Percentiles rank a stretch among this genome's conserved stretches.
Conservation (phyloP, 2,329 filamentous ascomycete genomes). For the Microdochium trichocladiopsis region DNA sequence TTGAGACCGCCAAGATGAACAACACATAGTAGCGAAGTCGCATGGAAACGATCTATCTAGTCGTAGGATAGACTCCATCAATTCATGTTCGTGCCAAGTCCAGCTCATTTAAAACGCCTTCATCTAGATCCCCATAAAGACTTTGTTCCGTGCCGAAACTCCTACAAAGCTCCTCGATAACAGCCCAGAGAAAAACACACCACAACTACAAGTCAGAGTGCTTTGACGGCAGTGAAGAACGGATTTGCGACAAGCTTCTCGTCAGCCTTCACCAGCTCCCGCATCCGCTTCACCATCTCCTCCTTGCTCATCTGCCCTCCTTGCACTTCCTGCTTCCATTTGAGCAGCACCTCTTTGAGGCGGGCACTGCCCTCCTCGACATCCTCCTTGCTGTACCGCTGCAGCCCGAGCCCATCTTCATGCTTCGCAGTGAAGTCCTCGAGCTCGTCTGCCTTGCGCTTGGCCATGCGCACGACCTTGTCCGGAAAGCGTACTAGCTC, state of each 20-base stretch:
- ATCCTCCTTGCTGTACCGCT: constrained; percentile 71
- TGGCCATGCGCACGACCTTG: constrained; percentile 99
- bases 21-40: no score
- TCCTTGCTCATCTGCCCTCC: constrained; percentile 56
- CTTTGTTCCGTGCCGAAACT: no score
- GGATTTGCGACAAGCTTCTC: constrained; percentile 56
- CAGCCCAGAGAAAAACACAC: no score
- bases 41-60: no score
- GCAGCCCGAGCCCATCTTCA: constrained; percentile 43
- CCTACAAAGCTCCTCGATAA: no score
- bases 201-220: no score
- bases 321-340: constrained; percentile 76
- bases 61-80: no score
- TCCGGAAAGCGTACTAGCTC: constrained; percentile 93
- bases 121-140: no score
- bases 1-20: no score
- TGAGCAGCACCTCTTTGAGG: constrained; percentile 73
- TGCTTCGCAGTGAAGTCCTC: constrained; percentile 89
- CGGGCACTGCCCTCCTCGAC: constrained; percentile 82
- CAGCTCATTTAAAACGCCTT: not conserved
- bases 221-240: constrained; percentile 63
- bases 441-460: constrained; percentile 94
- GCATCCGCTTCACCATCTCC: constrained; percentile 73
- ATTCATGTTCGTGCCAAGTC: no score
- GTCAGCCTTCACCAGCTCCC: constrained; percentile 70